Base-by-base conservation (phyloP, 176 grass and related monocot genomes). In the Triticum turgidum region DNA sequence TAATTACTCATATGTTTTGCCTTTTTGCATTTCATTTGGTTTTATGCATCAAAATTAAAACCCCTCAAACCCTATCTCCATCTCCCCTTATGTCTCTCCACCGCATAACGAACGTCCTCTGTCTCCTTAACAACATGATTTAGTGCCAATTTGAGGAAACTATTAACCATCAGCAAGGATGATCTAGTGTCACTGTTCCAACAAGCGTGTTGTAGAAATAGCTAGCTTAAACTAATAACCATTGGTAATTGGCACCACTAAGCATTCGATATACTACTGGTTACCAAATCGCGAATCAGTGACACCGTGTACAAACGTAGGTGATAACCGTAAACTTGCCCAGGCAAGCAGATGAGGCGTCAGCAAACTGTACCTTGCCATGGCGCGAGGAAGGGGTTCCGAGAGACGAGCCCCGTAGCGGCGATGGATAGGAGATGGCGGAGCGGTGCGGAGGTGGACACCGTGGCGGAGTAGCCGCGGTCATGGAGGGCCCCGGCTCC, bases 351-450 rank as follows among this genome's bases (percentile, higher is more conserved):
- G 20, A 74, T 12, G 11, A 17, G 0, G 56, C 38, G 9, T 45
- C 38, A 12, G 41, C 0, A 27, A 80, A 56, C 14, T 7, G 13
- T 4, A 88, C 82, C 78, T 85, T 82, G 64, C 11, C 34, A 42
- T 11, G 61, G 66, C 33, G 39, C 25, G 85, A 80, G 17, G 69
- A 87, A 24, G 20, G 17, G n/a, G 61, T 77, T 5, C 45, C 58
- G 25, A 34, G 69, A 47, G 27, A 25, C 5, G 47, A 88, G n/a
- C 38, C 77, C 81, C 17, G 72, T 54, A 69, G 69, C 41, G 9
- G 69, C 77, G 12, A 34, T 21, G 15, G 71, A 79, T 33, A 92
- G 59, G 8, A 54, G 39, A 22, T 52, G 71, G 20, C 83, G 66
- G 34, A 78, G 54, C 29, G 72, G 65, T 44, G 76, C 9, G 30